Conservation (phyloP, 2,329 filamentous ascomycete genomes). For the Aspergillus fructus region DNA sequence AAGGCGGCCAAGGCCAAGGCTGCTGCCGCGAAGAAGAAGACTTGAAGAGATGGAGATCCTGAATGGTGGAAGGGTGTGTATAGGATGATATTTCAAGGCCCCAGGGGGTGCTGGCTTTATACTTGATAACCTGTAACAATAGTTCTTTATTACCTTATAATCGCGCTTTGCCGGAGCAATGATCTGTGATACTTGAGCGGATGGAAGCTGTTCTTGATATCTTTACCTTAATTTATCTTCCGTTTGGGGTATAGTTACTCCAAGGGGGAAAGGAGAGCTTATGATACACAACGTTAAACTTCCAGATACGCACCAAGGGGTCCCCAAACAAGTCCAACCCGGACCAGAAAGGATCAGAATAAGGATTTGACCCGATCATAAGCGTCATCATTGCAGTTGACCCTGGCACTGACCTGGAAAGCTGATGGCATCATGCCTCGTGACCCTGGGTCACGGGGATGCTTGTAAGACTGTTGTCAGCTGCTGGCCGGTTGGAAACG, state of each 20-base stretch:
- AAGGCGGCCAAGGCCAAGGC: constrained; percentile 92
- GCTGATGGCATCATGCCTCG: constrained; percentile 17
- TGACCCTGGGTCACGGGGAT: constrained; percentile 9
- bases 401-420: constrained; percentile 14
- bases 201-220: not conserved
- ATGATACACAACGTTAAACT: not conserved
- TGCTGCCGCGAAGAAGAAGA: constrained; percentile 81
- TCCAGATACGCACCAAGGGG: not conserved
- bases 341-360: too few species aligned
- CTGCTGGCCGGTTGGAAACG: constrained; percentile 3
- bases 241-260: not conserved
- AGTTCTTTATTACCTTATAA: constrained; percentile 8
- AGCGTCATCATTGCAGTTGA: constrained; percentile 3
- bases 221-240: not conserved
- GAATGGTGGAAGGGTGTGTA: constrained; percentile 1
- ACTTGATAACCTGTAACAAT: constrained; percentile 10
- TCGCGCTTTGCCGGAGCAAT: not conserved
- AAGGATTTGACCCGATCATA: not conserved
- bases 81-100: not conserved
- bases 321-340: not conserved
- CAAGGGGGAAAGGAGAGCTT: not conserved
- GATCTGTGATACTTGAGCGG: not conserved
- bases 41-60: constrained; percentile 39
- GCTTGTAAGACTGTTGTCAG: not conserved
- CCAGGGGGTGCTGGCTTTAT: constrained; percentile 1